Conservation (phyloP, 306 rosid genomes). For the Ceratonia siliqua region DNA sequence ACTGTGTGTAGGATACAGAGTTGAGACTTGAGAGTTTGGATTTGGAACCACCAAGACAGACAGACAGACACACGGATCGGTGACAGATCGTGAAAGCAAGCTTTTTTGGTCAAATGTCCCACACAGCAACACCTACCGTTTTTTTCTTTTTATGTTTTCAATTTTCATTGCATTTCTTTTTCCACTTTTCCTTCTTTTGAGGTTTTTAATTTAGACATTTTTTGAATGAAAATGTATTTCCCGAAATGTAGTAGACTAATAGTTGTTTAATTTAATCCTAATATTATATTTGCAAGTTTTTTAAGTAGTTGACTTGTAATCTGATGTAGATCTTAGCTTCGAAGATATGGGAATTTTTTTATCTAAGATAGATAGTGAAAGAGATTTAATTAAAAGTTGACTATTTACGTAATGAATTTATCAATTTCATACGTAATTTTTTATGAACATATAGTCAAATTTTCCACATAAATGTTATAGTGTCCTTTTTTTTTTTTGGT, state of each 20-base stretch:
- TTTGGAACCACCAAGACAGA: conserved; percentile 10
- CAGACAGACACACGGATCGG: conserved; percentile 28
- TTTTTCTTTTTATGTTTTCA: too few species aligned
- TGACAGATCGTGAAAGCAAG: conserved; percentile 35
- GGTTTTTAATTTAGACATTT: too few species aligned
- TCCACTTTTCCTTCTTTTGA: neutral
- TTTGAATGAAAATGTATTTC: too few species aligned
- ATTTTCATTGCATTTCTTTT: neutral
- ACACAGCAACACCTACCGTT: neutral
- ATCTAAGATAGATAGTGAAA: neutral
- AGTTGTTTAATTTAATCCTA: neutral
- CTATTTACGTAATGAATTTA: too few species aligned
- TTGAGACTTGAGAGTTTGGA: neutral
- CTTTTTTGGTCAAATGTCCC: neutral
- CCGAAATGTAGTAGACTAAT: too few species aligned
- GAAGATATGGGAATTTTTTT: too few species aligned
- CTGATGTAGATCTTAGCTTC: neutral
- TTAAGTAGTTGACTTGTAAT: neutral
- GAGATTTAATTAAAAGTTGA: neutral
- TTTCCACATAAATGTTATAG: neutral
- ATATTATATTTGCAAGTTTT: neutral
- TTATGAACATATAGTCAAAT: neutral
- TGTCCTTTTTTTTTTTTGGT: neutral
- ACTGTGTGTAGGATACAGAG: neutral
- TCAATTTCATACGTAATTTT: too few species aligned